Conservation (phyloP, 2,329 filamentous ascomycete genomes). For the Aaosphaeria arxii region DNA sequence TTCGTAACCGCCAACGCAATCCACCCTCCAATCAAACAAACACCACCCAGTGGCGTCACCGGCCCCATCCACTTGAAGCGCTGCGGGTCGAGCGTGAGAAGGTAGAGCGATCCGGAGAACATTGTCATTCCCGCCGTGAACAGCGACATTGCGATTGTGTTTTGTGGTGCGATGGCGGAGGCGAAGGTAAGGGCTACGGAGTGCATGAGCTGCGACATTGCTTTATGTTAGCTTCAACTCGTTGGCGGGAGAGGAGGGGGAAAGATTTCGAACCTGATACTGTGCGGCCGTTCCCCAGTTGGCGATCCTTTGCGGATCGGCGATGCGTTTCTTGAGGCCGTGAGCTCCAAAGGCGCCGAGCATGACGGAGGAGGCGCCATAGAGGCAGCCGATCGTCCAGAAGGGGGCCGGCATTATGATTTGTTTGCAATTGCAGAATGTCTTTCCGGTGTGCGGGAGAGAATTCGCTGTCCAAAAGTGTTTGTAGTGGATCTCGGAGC, state of each 20-base stretch:
- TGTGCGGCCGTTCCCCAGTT: slow-evolving; percentile 65
- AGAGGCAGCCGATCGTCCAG: slow-evolving; percentile 62
- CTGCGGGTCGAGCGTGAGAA: slow-evolving; percentile 60
- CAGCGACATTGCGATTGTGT: slow-evolving; percentile 56
- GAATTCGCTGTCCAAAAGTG: too few relatives aligned
- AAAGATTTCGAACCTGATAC: slow-evolving; percentile 53
- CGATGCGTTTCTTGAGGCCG: slow-evolving; percentile 60
- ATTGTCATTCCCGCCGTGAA: slow-evolving; percentile 65
- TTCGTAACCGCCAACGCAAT: slow-evolving; percentile 44
- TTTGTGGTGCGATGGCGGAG: slow-evolving; percentile 50
- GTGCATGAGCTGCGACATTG: slow-evolving; percentile 61
- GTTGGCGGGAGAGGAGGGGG: not conserved
- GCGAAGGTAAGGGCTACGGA: slow-evolving; percentile 59
- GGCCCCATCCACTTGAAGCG: slow-evolving; percentile 60
- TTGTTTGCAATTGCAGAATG: slow-evolving; percentile 8
- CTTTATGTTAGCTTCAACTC: not conserved
- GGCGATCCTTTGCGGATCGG: slow-evolving; percentile 57
- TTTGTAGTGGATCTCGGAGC: too few relatives aligned
- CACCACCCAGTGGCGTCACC: slow-evolving; percentile 62
- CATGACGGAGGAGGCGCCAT: slow-evolving; percentile 59
- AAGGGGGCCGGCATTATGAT: slow-evolving; percentile 40
- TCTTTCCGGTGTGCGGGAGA: not conserved
- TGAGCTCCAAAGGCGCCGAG: slow-evolving; percentile 68
- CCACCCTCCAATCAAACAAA: slow-evolving; percentile 66
- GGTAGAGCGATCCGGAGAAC: slow-evolving; percentile 66